Percentiles rank a stretch among this genome's conserved stretches.
phyloP scores from a whole-genome alignment of 306 rosid species.

The Mimosa bimucronata region DNA sequence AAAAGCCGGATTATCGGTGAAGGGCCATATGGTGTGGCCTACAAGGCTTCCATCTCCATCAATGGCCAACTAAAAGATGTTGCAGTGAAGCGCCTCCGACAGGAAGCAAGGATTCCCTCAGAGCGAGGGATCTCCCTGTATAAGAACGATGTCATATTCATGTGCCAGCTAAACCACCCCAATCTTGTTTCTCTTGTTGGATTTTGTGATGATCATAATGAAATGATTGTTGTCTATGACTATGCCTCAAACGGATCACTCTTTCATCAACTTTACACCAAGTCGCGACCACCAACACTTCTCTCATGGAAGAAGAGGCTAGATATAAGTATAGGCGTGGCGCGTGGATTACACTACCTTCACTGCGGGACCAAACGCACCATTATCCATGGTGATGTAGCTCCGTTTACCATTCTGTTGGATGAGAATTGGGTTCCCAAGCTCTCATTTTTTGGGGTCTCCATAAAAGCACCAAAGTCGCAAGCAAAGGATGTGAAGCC shows the following conservation, averaged over 20 bases:
- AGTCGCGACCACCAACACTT: not conserved
- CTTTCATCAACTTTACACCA: not conserved
- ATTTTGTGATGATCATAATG: not conserved
- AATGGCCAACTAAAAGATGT: not conserved
- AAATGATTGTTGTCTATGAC: conserved; percentile 11
- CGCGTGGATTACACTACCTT: not conserved
- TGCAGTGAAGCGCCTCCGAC: not conserved
- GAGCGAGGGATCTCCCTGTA: not conserved
- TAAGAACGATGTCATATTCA: not conserved
- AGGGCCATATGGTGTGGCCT: not conserved
- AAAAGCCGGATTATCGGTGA: not conserved
- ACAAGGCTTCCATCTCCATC: not conserved
- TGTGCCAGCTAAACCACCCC: conserved; percentile 11
- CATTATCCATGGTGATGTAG: not conserved
- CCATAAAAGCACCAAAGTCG: not conserved
- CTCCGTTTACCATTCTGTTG: not conserved
- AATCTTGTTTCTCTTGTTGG: conserved; percentile 18
- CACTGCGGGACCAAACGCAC: not conserved
- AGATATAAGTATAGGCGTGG: conserved; percentile 11
- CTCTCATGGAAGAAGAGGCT: conserved; percentile 17
- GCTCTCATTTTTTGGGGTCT: not conserved
- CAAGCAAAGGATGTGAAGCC: not conserved
- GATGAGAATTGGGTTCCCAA: not conserved
- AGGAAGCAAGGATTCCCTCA: no score
- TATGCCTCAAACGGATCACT: not conserved